Percentiles rank a stretch among this genome's conserved stretches.
Conservation (phyloP, 805 yeast genomes). For the Torulaspora gathmanii region DNA sequence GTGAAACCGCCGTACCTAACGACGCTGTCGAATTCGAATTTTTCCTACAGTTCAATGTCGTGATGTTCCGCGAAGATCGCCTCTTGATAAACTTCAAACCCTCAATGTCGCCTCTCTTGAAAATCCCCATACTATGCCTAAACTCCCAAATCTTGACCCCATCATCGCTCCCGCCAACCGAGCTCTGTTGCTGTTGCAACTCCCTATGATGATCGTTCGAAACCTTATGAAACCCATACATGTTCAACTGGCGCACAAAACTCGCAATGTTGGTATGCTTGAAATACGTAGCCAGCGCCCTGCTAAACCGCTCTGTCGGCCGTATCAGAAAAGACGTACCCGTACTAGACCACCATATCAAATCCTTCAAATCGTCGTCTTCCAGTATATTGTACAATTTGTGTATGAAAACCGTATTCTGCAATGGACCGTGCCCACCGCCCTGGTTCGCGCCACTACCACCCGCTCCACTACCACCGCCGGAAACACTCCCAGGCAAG, state of each 20-base stretch:
- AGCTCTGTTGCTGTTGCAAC: conserved; percentile 6
- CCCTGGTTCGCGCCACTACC: too few relatives aligned
- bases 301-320: conserved; percentile 77
- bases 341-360: conserved; percentile 79
- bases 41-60: conserved; percentile 19
- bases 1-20: conserved; percentile 5
- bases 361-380: conserved; percentile 61
- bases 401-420: conserved; percentile 71
- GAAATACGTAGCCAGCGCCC: conserved; percentile 60
- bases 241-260: conserved; percentile 72
- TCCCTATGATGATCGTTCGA: conserved; percentile 18
- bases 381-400: conserved; percentile 89
- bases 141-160: conserved; percentile 68
- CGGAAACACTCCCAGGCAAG: conserved; percentile 3
- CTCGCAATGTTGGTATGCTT: conserved; percentile 78
- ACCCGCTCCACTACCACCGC: neutral
- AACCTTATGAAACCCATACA: conserved; percentile 80
- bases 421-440: conserved; percentile 25
- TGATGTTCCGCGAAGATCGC: conserved; percentile 45
- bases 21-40: conserved; percentile 9
- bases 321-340: conserved; percentile 71
- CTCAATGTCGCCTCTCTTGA: conserved; percentile 76
- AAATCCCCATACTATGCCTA: conserved; percentile 72
- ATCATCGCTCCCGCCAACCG: conserved; percentile 4
- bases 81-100: conserved; percentile 72